Base-by-base conservation (phyloP, 768 basidiomycete species). In the Xerocomus potaroensis region DNA sequence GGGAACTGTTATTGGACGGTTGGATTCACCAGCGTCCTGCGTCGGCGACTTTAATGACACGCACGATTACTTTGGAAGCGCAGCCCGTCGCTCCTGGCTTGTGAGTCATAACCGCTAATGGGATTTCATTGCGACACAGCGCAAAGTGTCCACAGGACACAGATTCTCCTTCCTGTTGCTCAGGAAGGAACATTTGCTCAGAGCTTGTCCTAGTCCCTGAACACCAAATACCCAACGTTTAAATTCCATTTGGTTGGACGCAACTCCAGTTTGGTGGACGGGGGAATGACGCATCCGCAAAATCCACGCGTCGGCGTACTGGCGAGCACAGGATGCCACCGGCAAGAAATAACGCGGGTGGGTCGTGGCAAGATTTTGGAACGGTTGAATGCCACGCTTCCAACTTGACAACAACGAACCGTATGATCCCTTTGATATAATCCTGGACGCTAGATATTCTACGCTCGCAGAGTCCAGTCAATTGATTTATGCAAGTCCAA, bases 1-100 rank as follows among this genome's bases (percentile, higher is more conserved):
- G 69, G 67, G 1, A 80, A 77, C 59, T 85, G 79, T 80, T 83
- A 2, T 84, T 83, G 57, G 75, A 83, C 54, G 67, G 72, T 53
- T 84, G 81, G 81, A 66, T 85, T 43, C 66, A 82, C 35, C 81
- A 83, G n/a, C n/a, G n/a, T n/a, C n/a, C n/a, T n/a, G n/a, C n/a
- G n/a, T n/a, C n/a, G n/a, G n/a, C n/a, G n/a, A n/a, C n/a, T n/a
- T n/a, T n/a, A n/a, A n/a, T n/a, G n/a, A n/a, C n/a, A n/a, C n/a
- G n/a, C n/a, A n/a, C n/a, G n/a, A n/a, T n/a, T n/a, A n/a, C n/a
- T n/a, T n/a, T n/a, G n/a, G n/a, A n/a, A n/a, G n/a, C n/a, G n/a
- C n/a, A n/a, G n/a, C n/a, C n/a, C n/a, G n/a, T n/a, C n/a, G n/a
- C n/a, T n/a, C n/a, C n/a, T n/a, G n/a, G n/a, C n/a, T n/a, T n/a